phyloP scores from a whole-genome alignment of 176 grass and related monocot species.

The Typha latifolia region DNA sequence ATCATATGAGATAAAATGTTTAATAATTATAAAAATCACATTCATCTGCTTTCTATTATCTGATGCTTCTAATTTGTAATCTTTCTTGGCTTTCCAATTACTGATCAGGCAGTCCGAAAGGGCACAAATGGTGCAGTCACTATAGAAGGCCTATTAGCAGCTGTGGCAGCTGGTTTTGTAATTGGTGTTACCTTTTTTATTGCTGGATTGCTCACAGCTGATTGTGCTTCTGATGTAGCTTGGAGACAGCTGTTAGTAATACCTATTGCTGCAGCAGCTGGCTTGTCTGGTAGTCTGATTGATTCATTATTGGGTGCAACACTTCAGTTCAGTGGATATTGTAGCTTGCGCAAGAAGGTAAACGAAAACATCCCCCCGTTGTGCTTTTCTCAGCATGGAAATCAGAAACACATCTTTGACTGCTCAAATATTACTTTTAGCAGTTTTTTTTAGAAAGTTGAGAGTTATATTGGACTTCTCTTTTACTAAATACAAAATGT shows the following conservation, averaged over 20 bases:
- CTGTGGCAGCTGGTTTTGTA: slow-evolving; percentile 54
- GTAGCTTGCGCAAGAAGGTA: slow-evolving; percentile 86
- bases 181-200: slow-evolving; percentile 55
- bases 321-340: slow-evolving; percentile 87
- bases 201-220: slow-evolving; percentile 56
- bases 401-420: neutral
- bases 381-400: neutral
- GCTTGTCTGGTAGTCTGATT: slow-evolving; percentile 78
- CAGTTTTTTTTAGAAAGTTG: neutral
- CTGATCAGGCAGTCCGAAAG: slow-evolving; percentile 63
- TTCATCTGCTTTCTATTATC: too few relatives aligned
- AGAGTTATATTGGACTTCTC: neutral
- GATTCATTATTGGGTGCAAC: slow-evolving; percentile 94
- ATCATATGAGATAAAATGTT: too few relatives aligned
- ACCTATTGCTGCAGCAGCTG: slow-evolving; percentile 58
- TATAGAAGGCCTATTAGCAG: slow-evolving; percentile 63
- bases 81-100: slow-evolving; percentile 16
- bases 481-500: neutral
- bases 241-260: slow-evolving; percentile 51
- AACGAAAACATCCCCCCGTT: neutral
- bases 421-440: neutral
- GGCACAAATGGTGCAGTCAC: slow-evolving; percentile 91
- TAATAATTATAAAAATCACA: neutral
- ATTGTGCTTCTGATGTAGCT: slow-evolving; percentile 50
- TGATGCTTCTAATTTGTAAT: slow-evolving; percentile 11